Percentiles rank a stretch among this genome's conserved stretches.
These are phyloP conservation scores for Hymenoscyphus linearis DNA, from an alignment of 2,329 filamentous ascomycete genomes.

Conservation along the genomic window DNA sequence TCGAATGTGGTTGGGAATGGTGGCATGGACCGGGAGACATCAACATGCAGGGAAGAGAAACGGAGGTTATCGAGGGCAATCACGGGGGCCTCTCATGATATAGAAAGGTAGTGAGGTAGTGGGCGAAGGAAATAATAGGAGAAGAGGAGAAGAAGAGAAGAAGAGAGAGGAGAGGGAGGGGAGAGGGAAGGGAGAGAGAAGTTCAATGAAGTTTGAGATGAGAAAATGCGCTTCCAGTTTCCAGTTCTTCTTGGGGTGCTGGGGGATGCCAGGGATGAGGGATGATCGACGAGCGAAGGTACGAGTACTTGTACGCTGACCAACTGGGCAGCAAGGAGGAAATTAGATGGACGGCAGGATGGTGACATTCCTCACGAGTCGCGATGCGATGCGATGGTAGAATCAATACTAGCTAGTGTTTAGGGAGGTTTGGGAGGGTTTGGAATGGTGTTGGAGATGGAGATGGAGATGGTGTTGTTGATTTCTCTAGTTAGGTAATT, in stretches of 20 bases:
- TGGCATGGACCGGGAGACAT: constrained; percentile 18
- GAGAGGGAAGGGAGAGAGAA: no score
- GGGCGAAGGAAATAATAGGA: background rate
- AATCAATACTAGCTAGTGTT: no score
- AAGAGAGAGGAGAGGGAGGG: background rate
- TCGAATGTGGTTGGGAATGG: constrained; percentile 7
- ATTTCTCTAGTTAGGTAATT: background rate
- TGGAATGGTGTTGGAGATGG: background rate
- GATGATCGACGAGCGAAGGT: background rate
- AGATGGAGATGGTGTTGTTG: no score
- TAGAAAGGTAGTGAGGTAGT: background rate
- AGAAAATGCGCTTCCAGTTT: background rate
- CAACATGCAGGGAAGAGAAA: constrained; percentile 19
- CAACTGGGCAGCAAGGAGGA: background rate
- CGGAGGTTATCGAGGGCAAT: constrained; percentile 18
- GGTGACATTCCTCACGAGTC: background rate
- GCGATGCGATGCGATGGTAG: no score
- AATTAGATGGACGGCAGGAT: background rate
- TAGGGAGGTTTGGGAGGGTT: background rate
- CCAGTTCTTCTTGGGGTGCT: background rate
- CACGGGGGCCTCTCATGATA: constrained; percentile 9
- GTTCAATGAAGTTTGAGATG: constrained; percentile 3
- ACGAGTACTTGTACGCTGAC: background rate
- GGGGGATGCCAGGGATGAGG: background rate
- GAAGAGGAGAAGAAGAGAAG: background rate